These are phyloP conservation scores for Lichtheimia corymbifera DNA, from an alignment of 371 early-diverging fungal genomes.

Conservation along the genomic window DNA sequence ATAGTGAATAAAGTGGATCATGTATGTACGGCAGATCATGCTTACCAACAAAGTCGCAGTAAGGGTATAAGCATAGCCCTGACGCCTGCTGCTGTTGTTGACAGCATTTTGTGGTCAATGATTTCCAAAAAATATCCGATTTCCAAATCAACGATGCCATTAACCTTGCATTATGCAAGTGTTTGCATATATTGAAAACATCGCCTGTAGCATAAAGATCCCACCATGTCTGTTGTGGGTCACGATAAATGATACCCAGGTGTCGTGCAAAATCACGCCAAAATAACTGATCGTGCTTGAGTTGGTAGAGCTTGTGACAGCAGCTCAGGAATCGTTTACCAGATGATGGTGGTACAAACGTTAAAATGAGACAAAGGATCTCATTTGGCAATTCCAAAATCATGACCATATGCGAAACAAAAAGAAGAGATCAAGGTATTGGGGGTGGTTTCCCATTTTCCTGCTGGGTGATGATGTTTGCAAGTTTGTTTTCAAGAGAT, in stretches of 20 bases:
- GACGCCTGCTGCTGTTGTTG: not conserved
- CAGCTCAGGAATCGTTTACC: not conserved
- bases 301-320: constrained; percentile 1
- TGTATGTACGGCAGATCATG: too few relatives aligned
- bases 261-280: constrained; percentile 11
- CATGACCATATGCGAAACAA: too few relatives aligned
- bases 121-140: constrained; percentile 5
- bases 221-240: constrained; percentile 8
- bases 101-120: not conserved
- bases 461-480: too few relatives aligned
- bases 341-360: constrained; percentile 4
- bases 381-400: constrained; percentile 8
- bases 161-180: constrained; percentile 2
- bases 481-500: too few relatives aligned
- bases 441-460: too few relatives aligned
- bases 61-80: not conserved
- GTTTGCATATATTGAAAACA: constrained; percentile 4
- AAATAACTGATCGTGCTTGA: constrained; percentile 3
- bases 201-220: constrained; percentile 11
- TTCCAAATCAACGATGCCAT: not conserved
- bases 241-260: constrained; percentile 5
- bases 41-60: constrained; percentile 7
- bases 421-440: too few relatives aligned
- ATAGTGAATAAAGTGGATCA: not conserved
- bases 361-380: constrained; percentile 8